Evolutionary conservation across 768 basidiomycete genomes (phyloP).

Genomic region (Dioszegia aurantiaca): DNA sequence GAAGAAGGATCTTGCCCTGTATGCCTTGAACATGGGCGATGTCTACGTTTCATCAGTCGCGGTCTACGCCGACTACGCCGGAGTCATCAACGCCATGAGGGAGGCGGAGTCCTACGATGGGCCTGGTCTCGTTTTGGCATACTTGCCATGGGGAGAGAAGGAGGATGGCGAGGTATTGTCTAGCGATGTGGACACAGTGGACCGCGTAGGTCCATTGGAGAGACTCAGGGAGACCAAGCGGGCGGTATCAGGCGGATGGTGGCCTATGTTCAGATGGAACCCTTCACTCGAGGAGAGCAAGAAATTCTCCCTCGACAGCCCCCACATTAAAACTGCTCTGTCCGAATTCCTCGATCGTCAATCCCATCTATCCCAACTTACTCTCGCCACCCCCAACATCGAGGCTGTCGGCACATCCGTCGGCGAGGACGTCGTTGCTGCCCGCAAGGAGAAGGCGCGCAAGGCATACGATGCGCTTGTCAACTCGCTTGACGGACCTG

Average conservation of each 20-base stretch:
- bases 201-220: conserved; percentile 67
- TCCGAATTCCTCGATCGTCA: conserved; percentile 91
- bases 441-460: conserved; percentile 74
- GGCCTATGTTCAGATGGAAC: conserved; percentile 98
- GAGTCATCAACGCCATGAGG: conserved; percentile 82
- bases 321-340: conserved; percentile 88
- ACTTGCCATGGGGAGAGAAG: conserved; percentile 75
- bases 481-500: conserved; percentile 79
- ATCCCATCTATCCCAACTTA: conserved; percentile 92
- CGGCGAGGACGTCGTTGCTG: conserved; percentile 79
- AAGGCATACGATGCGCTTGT: conserved; percentile 81
- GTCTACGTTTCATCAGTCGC: conserved; percentile 94
- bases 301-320: conserved; percentile 88
- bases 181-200: conserved; percentile 22
- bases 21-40: conserved; percentile 97
- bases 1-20: conserved; percentile 94
- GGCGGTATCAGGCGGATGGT: conserved; percentile 92
- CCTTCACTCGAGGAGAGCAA: conserved; percentile 70
- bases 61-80: conserved; percentile 90
- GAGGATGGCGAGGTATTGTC: conserved; percentile 57
- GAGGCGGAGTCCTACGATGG: conserved; percentile 89
- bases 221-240: conserved; percentile 96
- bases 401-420: conserved; percentile 80
- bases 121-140: conserved; percentile 87
- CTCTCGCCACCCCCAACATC: conserved; percentile 69